Base-by-base conservation (phyloP, 345 rosid genomes). In the Pelargonium nanum region DNA sequence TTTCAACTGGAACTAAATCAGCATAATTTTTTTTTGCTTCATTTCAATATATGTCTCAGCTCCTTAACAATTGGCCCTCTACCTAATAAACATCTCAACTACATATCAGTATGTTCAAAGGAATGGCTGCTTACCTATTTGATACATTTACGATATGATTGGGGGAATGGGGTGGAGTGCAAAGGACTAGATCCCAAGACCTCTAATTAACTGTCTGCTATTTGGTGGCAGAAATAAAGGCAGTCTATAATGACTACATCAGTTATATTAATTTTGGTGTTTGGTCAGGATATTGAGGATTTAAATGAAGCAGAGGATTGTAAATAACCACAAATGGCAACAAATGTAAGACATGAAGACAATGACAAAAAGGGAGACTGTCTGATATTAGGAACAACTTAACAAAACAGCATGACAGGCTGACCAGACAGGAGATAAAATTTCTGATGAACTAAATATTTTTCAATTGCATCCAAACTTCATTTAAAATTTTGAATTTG, bases 1-100 rank as follows among this genome's bases (percentile, higher is more conserved):
- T 70, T 83, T 55, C 57, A 63, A 61, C 55, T 51, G 30, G 48
- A 54, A 28, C 61, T 59, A 62, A 45, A 7, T 20, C 16, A 6
- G 1, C 26, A 55, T 30, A 20, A 15, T n/a, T n/a, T n/a, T n/a
- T n/a, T n/a, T n/a, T n/a, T n/a, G n/a, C n/a, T n/a, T n/a, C n/a
- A n/a, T n/a, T n/a, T n/a, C 15, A 30, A 40, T 22, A n/a, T 9
- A 17, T 48, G 19, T 30, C 25, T 23, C 22, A 24, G 48, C 16
- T 28, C 32, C 32, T 28, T 28, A 28, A 28, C 32, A 28, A 7
- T 40, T 40, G 48, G 15, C n/a, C 48, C 48, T 40, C 48, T 40
- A 40, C 48, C 2, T 40, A 17, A 40, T 40, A 40, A 15, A 40
- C 48, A 40, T 9, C 3, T 17, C 16, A 40, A 6, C 48, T 40